These are phyloP conservation scores for Harringtonia lauricola DNA, from an alignment of 2,329 filamentous ascomycete genomes.

Conservation along the genomic window DNA sequence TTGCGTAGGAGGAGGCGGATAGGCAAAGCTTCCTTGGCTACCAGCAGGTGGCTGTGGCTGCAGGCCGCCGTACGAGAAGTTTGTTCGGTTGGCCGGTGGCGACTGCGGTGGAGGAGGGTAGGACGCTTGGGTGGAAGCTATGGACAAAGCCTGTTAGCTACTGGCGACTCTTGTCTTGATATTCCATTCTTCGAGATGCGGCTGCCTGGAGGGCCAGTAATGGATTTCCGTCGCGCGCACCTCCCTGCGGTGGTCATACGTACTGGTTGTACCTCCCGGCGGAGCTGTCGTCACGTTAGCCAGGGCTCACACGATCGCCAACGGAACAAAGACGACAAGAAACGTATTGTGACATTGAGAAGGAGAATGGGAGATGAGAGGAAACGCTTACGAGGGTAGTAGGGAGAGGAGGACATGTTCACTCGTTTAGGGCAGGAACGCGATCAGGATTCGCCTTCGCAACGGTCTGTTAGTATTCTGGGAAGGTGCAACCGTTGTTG, in stretches of 20 bases:
- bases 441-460: not conserved
- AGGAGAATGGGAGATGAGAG: not conserved
- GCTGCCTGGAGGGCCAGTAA: too few relatives aligned
- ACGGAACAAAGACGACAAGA: not conserved
- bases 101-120: slow-evolving; percentile 26
- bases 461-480: not conserved
- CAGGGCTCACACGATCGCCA: not conserved
- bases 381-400: slow-evolving; percentile 16
- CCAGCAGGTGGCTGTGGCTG: slow-evolving; percentile 18
- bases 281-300: slow-evolving; percentile 10
- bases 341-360: not conserved
- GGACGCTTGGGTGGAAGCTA: slow-evolving; percentile 12
- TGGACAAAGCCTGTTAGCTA: not conserved
- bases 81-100: slow-evolving; percentile 23
- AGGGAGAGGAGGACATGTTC: slow-evolving; percentile 1
- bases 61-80: slow-evolving; percentile 20
- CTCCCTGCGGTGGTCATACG: not conserved
- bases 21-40: slow-evolving; percentile 17
- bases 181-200: too few relatives aligned
- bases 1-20: slow-evolving; percentile 22
- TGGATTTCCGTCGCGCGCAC: too few relatives aligned
- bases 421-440: not conserved
- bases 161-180: not conserved
- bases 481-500: not conserved
- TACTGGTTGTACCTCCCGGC: slow-evolving; percentile 8